Evolutionary conservation across 2,329 filamentous ascomycete species (phyloP).

Genomic region (Trichoderma gracile): DNA sequence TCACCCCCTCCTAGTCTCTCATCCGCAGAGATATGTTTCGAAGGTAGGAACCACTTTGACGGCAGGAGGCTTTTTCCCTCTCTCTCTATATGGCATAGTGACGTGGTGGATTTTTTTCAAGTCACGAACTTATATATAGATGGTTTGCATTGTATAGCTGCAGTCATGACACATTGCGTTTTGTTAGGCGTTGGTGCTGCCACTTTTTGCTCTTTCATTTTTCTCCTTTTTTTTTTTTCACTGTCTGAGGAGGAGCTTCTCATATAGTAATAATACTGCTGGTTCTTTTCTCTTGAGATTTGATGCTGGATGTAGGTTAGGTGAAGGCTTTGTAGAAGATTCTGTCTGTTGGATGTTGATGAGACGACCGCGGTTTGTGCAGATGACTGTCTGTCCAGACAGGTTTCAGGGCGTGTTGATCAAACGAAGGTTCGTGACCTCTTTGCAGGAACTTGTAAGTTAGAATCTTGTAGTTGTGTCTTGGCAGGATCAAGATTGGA

Average conservation of each 20-base stretch:
- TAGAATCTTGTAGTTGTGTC: no score
- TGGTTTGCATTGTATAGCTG: constrained; percentile 26
- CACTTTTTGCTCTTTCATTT: constrained; percentile 28
- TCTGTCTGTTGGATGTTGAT: no score
- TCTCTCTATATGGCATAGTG: constrained; percentile 2
- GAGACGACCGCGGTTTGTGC: no score
- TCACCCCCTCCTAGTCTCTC: background rate
- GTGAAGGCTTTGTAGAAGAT: background rate
- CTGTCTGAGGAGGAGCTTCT: background rate
- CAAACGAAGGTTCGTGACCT: no score
- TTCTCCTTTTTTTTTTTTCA: background rate
- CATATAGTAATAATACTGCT: background rate
- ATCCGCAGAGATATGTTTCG: background rate
- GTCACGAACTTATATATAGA: constrained; percentile 25
- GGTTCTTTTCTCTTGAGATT: background rate
- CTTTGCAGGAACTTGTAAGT: no score
- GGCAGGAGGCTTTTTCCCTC: background rate
- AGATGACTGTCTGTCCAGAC: background rate
- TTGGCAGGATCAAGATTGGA: no score
- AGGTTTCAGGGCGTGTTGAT: no score
- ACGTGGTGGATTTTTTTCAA: constrained; percentile 3
- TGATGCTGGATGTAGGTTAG: constrained; percentile 2
- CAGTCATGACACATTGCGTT: constrained; percentile 22
- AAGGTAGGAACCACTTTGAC: background rate
- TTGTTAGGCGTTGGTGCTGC: constrained; percentile 10